phyloP scores from a whole-genome alignment of 1,139 yeast genomes.

The Pichia cactophila region DNA sequence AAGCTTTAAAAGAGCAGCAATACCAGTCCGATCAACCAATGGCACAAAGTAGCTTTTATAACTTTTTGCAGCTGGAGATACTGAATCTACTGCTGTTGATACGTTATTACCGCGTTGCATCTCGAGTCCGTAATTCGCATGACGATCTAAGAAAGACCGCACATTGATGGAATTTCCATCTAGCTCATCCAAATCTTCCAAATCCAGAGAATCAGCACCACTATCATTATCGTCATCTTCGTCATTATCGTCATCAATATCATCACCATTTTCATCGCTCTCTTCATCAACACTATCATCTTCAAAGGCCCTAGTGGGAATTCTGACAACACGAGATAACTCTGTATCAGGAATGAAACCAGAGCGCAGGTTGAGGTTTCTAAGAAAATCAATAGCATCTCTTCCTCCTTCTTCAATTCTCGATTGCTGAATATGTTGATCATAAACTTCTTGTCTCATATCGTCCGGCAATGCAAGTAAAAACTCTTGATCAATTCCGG shows the following conservation, averaged over 20 bases:
- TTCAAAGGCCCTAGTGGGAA: constrained; percentile 16
- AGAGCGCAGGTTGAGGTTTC: constrained; percentile 6
- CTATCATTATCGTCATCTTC: constrained; percentile 28
- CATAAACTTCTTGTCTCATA: constrained; percentile 86
- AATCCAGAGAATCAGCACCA: constrained; percentile 19
- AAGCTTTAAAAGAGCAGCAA: constrained; percentile 63
- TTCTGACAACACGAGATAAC: not conserved
- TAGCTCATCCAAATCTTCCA: constrained; percentile 28
- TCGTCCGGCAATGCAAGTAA: constrained; percentile 87
- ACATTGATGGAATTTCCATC: not conserved
- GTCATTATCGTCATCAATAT: constrained; percentile 15
- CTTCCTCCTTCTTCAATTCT: constrained; percentile 34
- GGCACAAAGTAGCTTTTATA: constrained; percentile 51
- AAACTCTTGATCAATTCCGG: constrained; percentile 90
- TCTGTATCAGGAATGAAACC: not conserved
- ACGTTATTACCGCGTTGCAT: constrained; percentile 9
- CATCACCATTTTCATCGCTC: constrained; percentile 25
- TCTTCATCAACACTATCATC: constrained; percentile 17
- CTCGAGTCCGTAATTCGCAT: constrained; percentile 8
- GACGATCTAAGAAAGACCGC: not conserved
- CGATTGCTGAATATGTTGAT: constrained; percentile 71
- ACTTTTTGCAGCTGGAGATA: constrained; percentile 15
- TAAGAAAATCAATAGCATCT: constrained; percentile 34
- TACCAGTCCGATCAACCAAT: constrained; percentile 67
- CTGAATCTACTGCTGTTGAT: not conserved